These are phyloP conservation scores for Pseudomonodictys pantanalensis DNA, from an alignment of 495 filamentous ascomycete species.

Conservation along the genomic window DNA sequence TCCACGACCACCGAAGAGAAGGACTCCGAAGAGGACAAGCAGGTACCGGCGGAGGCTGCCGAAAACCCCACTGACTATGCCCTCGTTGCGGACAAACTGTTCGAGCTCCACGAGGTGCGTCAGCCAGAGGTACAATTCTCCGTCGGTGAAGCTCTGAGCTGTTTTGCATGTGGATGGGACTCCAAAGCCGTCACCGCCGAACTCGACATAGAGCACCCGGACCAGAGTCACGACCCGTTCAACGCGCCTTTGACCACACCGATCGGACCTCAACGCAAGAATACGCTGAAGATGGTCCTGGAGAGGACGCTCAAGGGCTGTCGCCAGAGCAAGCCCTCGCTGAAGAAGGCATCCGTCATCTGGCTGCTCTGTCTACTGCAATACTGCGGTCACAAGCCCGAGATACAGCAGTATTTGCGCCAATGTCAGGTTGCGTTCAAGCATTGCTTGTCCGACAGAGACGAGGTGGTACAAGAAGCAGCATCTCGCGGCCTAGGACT, in stretches of 20 bases:
- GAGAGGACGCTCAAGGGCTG: constrained; percentile 72
- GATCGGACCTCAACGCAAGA: constrained; percentile 38
- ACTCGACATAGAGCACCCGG: constrained; percentile 58
- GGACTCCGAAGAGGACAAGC: constrained; percentile 31
- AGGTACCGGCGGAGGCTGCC: too few relatives aligned
- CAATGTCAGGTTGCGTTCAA: constrained; percentile 86
- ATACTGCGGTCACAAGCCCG: constrained; percentile 71
- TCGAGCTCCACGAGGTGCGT: constrained; percentile 74
- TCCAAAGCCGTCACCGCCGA: constrained; percentile 59
- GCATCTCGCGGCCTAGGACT: constrained; percentile 85
- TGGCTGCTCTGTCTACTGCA: constrained; percentile 93
- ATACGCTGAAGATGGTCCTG: constrained; percentile 54
- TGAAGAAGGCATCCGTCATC: constrained; percentile 84
- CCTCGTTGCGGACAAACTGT: constrained; percentile 60
- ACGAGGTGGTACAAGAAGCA: constrained; percentile 92
- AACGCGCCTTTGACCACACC: constrained; percentile 21
- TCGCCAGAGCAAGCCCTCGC: constrained; percentile 75
- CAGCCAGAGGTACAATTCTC: constrained; percentile 84
- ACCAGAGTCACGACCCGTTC: constrained; percentile 25
- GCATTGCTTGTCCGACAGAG: constrained; percentile 77
- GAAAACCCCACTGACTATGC: constrained; percentile 38
- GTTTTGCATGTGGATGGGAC: constrained; percentile 75
- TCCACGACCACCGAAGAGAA: constrained; percentile 53
- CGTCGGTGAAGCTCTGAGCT: constrained; percentile 79
- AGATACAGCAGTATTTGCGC: constrained; percentile 68